phyloP scores from a whole-genome alignment of 116 monocot species.

The Posidonia oceanica region DNA sequence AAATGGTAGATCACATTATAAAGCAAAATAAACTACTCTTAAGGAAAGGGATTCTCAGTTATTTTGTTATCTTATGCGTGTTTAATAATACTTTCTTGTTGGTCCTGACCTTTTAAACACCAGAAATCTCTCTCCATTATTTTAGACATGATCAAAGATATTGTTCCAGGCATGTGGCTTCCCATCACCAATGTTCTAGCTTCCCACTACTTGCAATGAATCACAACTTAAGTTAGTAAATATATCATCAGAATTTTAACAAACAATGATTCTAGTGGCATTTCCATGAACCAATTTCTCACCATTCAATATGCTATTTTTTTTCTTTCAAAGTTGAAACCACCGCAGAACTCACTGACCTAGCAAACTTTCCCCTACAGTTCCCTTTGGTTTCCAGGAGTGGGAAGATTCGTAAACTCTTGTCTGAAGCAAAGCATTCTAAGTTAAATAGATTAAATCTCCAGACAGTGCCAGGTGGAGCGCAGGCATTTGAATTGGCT shows the following conservation, averaged over 20 bases:
- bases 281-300: too few relatives aligned
- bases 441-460: slow-evolving; percentile 42
- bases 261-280: too few relatives aligned
- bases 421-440: slow-evolving; percentile 48
- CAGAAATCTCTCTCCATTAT: too few relatives aligned
- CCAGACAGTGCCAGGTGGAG: slow-evolving; percentile 54
- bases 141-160: too few relatives aligned
- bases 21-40: not conserved
- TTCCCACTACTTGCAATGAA: too few relatives aligned
- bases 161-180: too few relatives aligned
- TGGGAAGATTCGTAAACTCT: slow-evolving; percentile 63
- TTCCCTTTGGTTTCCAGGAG: slow-evolving; percentile 80
- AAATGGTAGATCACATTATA: not conserved
- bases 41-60: not conserved
- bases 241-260: not conserved
- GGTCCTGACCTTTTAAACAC: too few relatives aligned
- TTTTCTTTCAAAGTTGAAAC: too few relatives aligned
- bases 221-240: not conserved
- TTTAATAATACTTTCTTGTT: too few relatives aligned
- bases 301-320: too few relatives aligned
- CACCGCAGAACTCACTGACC: not conserved
- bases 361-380: slow-evolving; percentile 14
- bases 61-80: too few relatives aligned
- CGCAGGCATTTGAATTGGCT: slow-evolving; percentile 71
- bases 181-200: too few relatives aligned